Base-by-base conservation (phyloP, 345 rosid species). In the Arabis hirsuta region DNA sequence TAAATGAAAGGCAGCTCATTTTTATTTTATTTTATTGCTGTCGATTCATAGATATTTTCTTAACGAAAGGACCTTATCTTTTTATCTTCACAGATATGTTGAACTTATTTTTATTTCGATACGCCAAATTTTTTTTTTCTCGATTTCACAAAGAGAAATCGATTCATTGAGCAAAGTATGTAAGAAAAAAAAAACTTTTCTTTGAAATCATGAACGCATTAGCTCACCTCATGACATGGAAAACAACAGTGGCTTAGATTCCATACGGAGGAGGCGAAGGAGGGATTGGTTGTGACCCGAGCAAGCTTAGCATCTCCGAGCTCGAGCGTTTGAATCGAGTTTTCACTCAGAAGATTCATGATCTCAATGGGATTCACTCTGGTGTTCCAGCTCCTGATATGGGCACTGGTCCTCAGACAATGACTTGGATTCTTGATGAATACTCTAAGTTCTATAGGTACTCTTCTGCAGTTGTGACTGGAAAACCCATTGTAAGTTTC, bases 151-250 rank as follows among this genome's bases (percentile, higher is more conserved):
- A 16, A 16, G 16, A 16, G 16, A 16, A 16, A 16, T 16, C 16
- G 16, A 16, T 16, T 16, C 16, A 16, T 16, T 16, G 16, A 16
- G 16, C 16, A 16, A 16, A 16, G 16, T 16, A 16, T 16, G 16
- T 16, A 16, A 16, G 16, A 16, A 16, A 16, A 16, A 16, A 16
- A 16, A 16, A 16, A 16, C 16, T 16, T 16, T 16, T 16, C 16
- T 16, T 16, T 16, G 16, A 16, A 16, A 16, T 16, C 16, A 16
- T 86, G 44, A 86, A 86, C 61, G 88, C 88, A 14, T 65, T 86
- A 68, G 88, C 88, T 72, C 90, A 86, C 61, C 77, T 86, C 38
- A 86, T 86, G 90, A 86, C 90, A 52, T 86, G 90, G 90, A 86
- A 82, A 65, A 82, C 87, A 60, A 86, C 88, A 7, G 88, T 84